Percentiles rank a stretch among this genome's conserved stretches.
Evolutionary conservation across 441 rosid genomes (phyloP).

Genomic region (Croton setiger): DNA sequence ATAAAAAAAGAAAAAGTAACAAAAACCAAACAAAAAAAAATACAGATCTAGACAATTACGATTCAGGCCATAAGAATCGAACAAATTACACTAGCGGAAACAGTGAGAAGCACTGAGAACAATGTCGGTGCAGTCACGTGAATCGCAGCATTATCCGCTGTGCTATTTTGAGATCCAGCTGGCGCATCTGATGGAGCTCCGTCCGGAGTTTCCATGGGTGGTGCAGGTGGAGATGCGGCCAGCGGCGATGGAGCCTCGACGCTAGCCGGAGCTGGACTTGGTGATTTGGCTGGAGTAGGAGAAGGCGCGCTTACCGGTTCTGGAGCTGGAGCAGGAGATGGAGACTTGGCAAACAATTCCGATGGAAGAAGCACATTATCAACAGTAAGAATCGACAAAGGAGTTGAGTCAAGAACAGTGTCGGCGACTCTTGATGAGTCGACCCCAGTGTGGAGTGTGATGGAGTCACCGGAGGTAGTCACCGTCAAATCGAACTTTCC

Average conservation of each 20-base stretch:
- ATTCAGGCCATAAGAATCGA: constrained; percentile 38
- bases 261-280: constrained; percentile 42
- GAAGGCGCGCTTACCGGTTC: constrained; percentile 45
- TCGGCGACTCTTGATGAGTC: constrained; percentile 70
- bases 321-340: constrained; percentile 67
- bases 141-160: constrained; percentile 36
- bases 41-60: constrained; percentile 34
- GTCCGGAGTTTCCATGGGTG: constrained; percentile 55
- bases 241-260: constrained; percentile 59
- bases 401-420: constrained; percentile 62
- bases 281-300: constrained; percentile 44
- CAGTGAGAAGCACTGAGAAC: constrained; percentile 24
- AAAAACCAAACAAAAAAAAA: not conserved
- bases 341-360: constrained; percentile 63
- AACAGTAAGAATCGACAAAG: constrained; percentile 67
- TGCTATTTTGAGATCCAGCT: constrained; percentile 39
- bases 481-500: constrained; percentile 64
- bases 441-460: constrained; percentile 70
- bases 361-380: constrained; percentile 66
- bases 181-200: constrained; percentile 65
- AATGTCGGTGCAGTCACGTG: constrained; percentile 40
- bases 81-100: constrained; percentile 32
- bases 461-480: constrained; percentile 61
- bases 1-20: not conserved
- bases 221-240: constrained; percentile 84